Base-by-base conservation (phyloP, 768 basidiomycete genomes). In the Trametes punicea region DNA sequence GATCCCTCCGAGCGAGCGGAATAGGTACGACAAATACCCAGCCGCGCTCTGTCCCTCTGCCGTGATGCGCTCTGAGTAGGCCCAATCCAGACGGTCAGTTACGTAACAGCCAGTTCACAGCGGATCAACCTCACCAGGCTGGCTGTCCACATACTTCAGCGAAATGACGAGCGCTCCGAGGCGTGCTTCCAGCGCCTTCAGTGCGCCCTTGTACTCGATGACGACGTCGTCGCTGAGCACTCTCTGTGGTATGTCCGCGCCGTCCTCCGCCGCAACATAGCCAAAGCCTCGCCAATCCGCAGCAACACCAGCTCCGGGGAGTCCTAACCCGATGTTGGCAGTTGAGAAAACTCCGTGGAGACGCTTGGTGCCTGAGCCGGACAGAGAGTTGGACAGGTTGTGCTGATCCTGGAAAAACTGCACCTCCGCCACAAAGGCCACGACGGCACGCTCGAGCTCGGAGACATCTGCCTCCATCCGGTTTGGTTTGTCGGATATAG, bases 261-360 rank as follows among this genome's bases (percentile, higher is more conserved):
- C 75, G 27, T 79, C 78, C 34, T 79, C 77, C 40, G 79, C 67
- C 23, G 81, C 75, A 38, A 88, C 81, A 79, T 86, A 94, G 30
- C 93, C 93, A 61, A 91, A 90, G 11, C 90, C 93, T 62, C 83
- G 88, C 92, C 92, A 94, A 20, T 75, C 74, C 8, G 80, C 90
- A 21, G 79, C 91, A 48, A 77, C 74, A 4, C 93, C 92, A 3
- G 85, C 89, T 16, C 93, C 93, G 31, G 89, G 79, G n/a, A 91
- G 75, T 15, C 90, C 88, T 16, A 85, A 69, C 0, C 93, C 93
- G 41, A 93, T 71, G 60, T 87, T 82, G 11, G 74, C 71, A 0
- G 84, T 78, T 18, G 77, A 74, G 61, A 90, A 84, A 13, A 78
- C 79, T 7, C 85, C 89, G 26, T 77, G 73, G 23, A 90, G 62